Base-by-base conservation (phyloP, 1,284 basidiomycete species). In the Trichosporon sp. region DNA sequence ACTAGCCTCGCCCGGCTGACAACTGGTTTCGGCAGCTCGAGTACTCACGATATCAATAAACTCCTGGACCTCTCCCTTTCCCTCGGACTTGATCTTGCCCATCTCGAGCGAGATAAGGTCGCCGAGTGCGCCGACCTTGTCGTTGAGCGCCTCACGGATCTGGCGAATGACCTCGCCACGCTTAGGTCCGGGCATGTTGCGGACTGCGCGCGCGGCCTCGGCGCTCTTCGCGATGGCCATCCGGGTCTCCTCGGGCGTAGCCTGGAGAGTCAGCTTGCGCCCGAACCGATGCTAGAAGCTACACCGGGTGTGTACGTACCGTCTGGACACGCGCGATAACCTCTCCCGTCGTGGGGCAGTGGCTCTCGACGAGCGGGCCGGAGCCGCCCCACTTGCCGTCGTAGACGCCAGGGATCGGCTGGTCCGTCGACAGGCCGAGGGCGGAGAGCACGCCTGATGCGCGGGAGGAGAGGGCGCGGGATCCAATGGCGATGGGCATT, bases 1-100 rank as follows among this genome's bases (percentile, higher is more conserved):
- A 26, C 26, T 26, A 26, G 26, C 26, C 26, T 26, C 26, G 26
- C 26, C 26, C 26, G 26, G 26, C 26, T 26, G 26, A 26, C 26
- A 26, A 26, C 26, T 26, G 26, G 26, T 26, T 26, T 26, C 26
- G 26, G 26, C 46, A 4, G 46, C 16, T 12, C 19, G 46, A 16
- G 2, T 10, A 40, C 69, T 75, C 66, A 94, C 93, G 70, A 96
- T 94, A 81, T 98, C 95, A 72, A 98, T 89, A 77, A 96, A 95
- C 85, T 83, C 82, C 68, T 82, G 80, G 1, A 98, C 94, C 85
- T 98, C 94, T 19, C 94, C 94, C 63, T 91, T 87, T 40, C 94
- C 95, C 81, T 98, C 95, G n/a, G 91, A 91, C 77, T 87, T 88
- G 76, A 97, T 95, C 85, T 98, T 98, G 65, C 87, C 95, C 95